A percentile compares a stretch with the other conserved stretches of the same genome.
These are phyloP conservation scores for Pseudocercospora vitis DNA, from an alignment of 2,329 filamentous ascomycete species.

Conservation along the genomic window DNA sequence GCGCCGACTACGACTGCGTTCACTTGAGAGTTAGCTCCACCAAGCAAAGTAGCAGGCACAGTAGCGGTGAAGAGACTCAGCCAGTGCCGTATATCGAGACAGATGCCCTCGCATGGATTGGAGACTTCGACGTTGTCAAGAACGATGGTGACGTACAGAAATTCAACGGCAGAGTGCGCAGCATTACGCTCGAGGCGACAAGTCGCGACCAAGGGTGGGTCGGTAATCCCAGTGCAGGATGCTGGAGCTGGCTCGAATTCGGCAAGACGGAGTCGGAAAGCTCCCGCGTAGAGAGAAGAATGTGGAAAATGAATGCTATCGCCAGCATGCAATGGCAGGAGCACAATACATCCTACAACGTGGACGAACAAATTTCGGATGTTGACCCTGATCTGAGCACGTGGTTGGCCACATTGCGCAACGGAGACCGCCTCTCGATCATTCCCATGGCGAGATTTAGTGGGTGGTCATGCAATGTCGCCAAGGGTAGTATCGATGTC, in stretches of 20 bases:
- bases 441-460: conserved; percentile 23
- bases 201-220: conserved; percentile 24
- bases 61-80: conserved; percentile 6
- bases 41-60: conserved; percentile 7
- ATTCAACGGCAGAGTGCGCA: conserved; percentile 14
- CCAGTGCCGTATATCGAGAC: conserved; percentile 19
- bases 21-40: conserved; percentile 13
- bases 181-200: conserved; percentile 12
- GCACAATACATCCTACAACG: conserved; percentile 1
- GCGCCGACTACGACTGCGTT: conserved; percentile 25
- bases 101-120: conserved; percentile 11
- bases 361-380: conserved; percentile 1
- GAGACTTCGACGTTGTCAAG: conserved; percentile 1
- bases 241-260: conserved; percentile 25
- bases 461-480: conserved; percentile 19
- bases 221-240: conserved; percentile 8
- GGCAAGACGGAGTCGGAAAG: conserved; percentile 10
- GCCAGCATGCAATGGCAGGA: conserved; percentile 15
- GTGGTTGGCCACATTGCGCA: conserved; percentile 14
- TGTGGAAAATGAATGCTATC: conserved; percentile 13
- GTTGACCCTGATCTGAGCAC: conserved; percentile 8
- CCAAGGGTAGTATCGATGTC: conserved; percentile 20
- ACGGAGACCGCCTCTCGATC: conserved; percentile 20
- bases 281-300: neutral
- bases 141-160: neutral